These are phyloP conservation scores for Gillenia trifoliata DNA, from an alignment of 306 rosid genomes.

Conservation along the genomic window DNA sequence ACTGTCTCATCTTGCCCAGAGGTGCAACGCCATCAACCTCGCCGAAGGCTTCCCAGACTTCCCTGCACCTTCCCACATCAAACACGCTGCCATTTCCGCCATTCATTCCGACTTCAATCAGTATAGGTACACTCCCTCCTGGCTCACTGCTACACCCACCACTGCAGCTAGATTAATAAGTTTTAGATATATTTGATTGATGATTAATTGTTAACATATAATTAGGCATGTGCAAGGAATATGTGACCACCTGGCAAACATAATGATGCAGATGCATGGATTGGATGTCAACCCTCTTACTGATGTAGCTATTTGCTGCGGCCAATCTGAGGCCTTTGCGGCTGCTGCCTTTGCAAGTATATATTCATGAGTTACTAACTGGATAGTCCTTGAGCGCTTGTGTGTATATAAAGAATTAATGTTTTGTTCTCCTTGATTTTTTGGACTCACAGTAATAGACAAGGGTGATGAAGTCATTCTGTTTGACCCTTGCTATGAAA, in stretches of 20 bases:
- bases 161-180: neutral
- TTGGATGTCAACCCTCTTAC: conserved; percentile 65
- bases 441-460: conserved; percentile 54
- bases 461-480: conserved; percentile 70
- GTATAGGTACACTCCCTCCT: conserved; percentile 40
- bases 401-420: no score
- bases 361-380: no score
- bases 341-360: conserved; percentile 69
- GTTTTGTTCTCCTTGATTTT: conserved; percentile 17
- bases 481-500: conserved; percentile 67
- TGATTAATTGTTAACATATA: no score
- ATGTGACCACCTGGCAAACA: conserved; percentile 55
- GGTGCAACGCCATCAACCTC: conserved; percentile 72
- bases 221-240: conserved; percentile 76
- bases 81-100: conserved; percentile 75
- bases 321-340: conserved; percentile 80
- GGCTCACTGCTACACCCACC: neutral
- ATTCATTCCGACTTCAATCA: conserved; percentile 74
- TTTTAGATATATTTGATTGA: no score
- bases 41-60: conserved; percentile 92
- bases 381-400: no score
- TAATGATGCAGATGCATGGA: conserved; percentile 56
- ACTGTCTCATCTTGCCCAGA: conserved; percentile 69
- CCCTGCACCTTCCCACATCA: conserved; percentile 61
- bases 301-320: conserved; percentile 77